Evolutionary conservation across 495 filamentous ascomycete species (phyloP).

Genomic region (Xylaria curta): DNA sequence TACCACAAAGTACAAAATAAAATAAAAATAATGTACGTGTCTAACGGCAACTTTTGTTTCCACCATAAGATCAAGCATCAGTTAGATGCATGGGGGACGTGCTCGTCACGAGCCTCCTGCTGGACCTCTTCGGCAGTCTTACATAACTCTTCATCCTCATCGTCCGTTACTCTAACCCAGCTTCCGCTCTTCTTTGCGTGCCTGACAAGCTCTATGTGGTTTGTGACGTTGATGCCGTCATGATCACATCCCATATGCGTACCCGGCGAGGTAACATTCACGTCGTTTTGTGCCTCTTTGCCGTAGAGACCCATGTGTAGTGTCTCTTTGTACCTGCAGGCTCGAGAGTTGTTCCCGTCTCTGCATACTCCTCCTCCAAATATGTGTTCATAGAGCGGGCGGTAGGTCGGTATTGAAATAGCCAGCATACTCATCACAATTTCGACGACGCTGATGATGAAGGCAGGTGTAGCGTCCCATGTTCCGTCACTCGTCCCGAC

Average conservation of each 20-base stretch:
- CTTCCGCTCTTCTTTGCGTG: conserved; percentile 26
- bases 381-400: conserved; percentile 20
- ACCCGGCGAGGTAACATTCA: conserved; percentile 22
- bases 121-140: neutral
- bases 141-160: conserved; percentile 23
- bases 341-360: neutral
- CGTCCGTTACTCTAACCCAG: conserved; percentile 31
- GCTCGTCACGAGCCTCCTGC: neutral
- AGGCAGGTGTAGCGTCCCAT: conserved; percentile 19
- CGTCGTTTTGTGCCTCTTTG: conserved; percentile 3
- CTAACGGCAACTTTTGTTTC: neutral
- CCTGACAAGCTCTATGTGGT: conserved; percentile 31
- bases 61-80: neutral
- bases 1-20: neutral
- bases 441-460: conserved; percentile 21
- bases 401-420: conserved; percentile 29
- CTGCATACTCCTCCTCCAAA: neutral
- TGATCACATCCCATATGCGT: conserved; percentile 15
- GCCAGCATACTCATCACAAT: conserved; percentile 27
- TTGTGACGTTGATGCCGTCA: conserved; percentile 27
- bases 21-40: neutral
- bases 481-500: conserved; percentile 24
- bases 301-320: conserved; percentile 21
- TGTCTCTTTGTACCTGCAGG: conserved; percentile 14
- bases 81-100: neutral